A percentile compares a stretch with the other conserved stretches of the same genome.
These are phyloP conservation scores for Mortierella sp. DNA, from an alignment of 371 early-diverging fungal species.

Conservation along the genomic window DNA sequence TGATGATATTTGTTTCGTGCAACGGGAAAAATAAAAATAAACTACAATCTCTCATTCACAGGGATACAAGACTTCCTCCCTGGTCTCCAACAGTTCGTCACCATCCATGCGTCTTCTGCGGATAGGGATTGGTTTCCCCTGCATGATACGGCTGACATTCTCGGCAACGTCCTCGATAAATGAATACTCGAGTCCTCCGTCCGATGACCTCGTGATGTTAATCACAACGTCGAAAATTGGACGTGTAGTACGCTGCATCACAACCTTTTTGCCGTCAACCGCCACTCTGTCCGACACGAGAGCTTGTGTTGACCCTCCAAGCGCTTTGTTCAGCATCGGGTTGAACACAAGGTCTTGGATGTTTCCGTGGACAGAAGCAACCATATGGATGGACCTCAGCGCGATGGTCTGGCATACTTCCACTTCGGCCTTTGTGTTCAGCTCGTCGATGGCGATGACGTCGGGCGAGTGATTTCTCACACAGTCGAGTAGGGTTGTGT, in stretches of 20 bases:
- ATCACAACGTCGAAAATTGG: constrained; percentile 25
- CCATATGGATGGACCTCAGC: constrained; percentile 27
- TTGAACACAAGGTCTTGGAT: constrained; percentile 23
- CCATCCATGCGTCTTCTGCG: constrained; percentile 15
- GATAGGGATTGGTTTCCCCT: constrained; percentile 3
- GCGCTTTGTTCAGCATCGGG: constrained; percentile 25
- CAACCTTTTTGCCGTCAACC: constrained; percentile 20
- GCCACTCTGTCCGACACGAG: constrained; percentile 21
- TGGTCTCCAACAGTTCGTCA: neutral
- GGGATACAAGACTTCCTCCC: constrained; percentile 13
- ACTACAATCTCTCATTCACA: constrained; percentile 3
- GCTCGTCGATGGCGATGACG: neutral
- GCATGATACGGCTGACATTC: constrained; percentile 23
- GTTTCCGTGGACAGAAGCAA: constrained; percentile 26
- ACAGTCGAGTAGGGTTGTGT: neutral
- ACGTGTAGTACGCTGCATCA: constrained; percentile 14
- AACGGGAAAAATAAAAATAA: neutral
- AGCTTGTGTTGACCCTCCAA: constrained; percentile 19
- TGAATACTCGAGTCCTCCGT: constrained; percentile 15
- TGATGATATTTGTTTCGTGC: neutral
- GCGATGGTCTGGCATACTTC: constrained; percentile 24
- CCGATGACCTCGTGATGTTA: constrained; percentile 1
- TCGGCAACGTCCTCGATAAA: constrained; percentile 21
- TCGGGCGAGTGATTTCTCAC: neutral
- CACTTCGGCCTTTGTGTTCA: constrained; percentile 6